Evolutionary conservation across 208 protist species (phyloP).

Genomic region (Lotmaria passim): DNA sequence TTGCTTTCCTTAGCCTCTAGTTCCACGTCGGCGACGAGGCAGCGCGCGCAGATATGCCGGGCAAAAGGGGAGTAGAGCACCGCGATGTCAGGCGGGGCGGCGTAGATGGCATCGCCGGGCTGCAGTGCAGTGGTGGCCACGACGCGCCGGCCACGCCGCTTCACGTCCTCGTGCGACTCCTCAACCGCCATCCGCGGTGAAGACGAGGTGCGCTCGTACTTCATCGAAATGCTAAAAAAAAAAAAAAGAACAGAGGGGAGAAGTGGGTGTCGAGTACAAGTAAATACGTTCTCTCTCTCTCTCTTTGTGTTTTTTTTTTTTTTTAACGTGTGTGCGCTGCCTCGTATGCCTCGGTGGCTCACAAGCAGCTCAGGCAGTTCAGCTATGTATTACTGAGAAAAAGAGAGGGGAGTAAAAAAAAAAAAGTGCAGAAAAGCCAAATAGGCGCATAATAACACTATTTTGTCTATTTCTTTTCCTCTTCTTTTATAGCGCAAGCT

Average conservation of each 20-base stretch:
- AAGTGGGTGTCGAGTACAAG: too few species aligned
- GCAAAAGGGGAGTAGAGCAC: constrained; percentile 79
- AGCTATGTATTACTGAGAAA: too few species aligned
- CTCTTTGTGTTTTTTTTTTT: too few species aligned
- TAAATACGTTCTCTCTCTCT: too few species aligned
- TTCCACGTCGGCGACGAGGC: constrained; percentile 42
- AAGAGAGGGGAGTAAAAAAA: too few species aligned
- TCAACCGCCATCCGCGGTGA: constrained; percentile 33
- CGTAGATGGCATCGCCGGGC: constrained; percentile 43
- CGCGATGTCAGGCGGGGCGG: constrained; percentile 56
- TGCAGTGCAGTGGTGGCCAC: constrained; percentile 46
- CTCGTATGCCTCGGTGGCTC: too few species aligned
- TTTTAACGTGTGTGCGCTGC: too few species aligned
- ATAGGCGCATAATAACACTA: too few species aligned
- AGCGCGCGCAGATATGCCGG: constrained; percentile 54
- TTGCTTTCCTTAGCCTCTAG: background rate
- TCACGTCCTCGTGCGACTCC: constrained; percentile 22
- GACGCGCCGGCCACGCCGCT: constrained; percentile 63
- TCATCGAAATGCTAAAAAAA: background rate
- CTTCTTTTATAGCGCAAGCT: too few species aligned
- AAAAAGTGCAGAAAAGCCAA: too few species aligned
- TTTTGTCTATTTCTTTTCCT: too few species aligned
- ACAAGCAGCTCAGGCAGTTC: too few species aligned
- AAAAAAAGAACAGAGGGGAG: background rate
- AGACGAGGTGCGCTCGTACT: constrained; percentile 8